Evolutionary conservation across 768 basidiomycete genomes (phyloP), one percentile per base, ranked within the genome.

Genomic region (Boletus insuetus): DNA sequence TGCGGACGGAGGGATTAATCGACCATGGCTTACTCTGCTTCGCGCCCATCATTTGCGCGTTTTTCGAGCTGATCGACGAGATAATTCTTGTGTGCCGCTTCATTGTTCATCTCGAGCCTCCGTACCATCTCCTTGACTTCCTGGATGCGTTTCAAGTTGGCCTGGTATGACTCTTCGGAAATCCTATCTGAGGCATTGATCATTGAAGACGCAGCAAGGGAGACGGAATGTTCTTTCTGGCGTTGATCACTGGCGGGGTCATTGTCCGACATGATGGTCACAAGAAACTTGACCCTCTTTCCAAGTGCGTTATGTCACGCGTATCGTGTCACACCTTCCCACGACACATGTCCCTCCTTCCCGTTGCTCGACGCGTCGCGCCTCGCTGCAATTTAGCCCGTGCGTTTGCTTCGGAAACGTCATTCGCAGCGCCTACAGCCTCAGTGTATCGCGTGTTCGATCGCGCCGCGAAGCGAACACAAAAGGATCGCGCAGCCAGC

Each of bases 401-500:
- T 43, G 58, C 73, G 32, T 79, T 80, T 50, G 81, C 84, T 17
- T 77, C 83, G 6, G 64, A 81, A 52, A 77, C 83, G 17, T 68
- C 55, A 6, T 72, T 75, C 22, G 69, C 77, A 17, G 50, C 77
- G 10, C 58, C 77, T n/a, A 77, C 71, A 31, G 61, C 80, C 0
- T 72, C 75, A 47, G 76, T 77, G 19, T 96, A 88, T 67, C 79
- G 86, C 67, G 85, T 98, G 8, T 98, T 98, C 64, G 94, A 98
- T 71, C 84, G 94, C 35, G 71, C 77, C 43, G 84, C 77, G 9
- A 98, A 98, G 71, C 78, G 73, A 39, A 64, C 82, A 8, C 95
- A 98, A 72, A 85, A 82, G 62, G 86, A 98, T 67, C 75, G 84
- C 13, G 87, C 92, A 0, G 89, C 84, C 5, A 60, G 70, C 49